A percentile compares a stretch with the other conserved stretches of the same genome.
Evolutionary conservation across 2,329 filamentous ascomycete genomes (phyloP).

Genomic region (Exophiala phaeomuriformis): DNA sequence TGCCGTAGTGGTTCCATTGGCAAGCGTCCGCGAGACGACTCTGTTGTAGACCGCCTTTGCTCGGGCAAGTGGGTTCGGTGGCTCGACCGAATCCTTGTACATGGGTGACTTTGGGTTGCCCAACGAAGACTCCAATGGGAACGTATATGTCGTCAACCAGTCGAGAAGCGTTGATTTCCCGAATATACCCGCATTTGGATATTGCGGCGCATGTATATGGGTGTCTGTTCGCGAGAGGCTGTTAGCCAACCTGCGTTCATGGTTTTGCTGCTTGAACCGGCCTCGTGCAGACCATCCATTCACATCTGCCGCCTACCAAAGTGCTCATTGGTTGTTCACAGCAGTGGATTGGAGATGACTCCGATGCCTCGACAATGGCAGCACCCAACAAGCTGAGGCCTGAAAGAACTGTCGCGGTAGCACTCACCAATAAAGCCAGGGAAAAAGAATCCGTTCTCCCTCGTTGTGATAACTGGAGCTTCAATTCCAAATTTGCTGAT

Average conservation of each 20-base stretch:
- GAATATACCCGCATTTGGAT: conserved; percentile 89
- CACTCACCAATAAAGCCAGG: conserved; percentile 31
- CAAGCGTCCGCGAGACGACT: conserved; percentile 70
- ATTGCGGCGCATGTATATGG: conserved; percentile 91
- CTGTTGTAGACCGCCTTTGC: conserved; percentile 68
- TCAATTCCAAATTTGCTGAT: conserved; percentile 20
- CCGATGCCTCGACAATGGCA: too few relatives aligned
- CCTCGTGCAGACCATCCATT: background rate
- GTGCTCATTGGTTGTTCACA: too few relatives aligned
- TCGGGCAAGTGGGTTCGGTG: conserved; percentile 43
- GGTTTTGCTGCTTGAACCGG: background rate
- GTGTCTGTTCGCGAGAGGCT: conserved; percentile 55
- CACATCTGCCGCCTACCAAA: too few relatives aligned
- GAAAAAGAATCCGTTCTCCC: conserved; percentile 22
- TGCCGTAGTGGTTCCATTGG: conserved; percentile 86
- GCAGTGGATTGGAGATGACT: too few relatives aligned
- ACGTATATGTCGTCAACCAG: conserved; percentile 92
- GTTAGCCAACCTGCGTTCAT: background rate
- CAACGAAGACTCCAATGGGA: conserved; percentile 79
- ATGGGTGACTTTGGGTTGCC: conserved; percentile 31
- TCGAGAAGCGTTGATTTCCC: conserved; percentile 86
- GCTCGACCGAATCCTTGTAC: conserved; percentile 27
- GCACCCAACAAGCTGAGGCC: too few relatives aligned
- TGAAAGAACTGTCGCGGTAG: background rate
- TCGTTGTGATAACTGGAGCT: conserved; percentile 15